Base-by-base conservation (phyloP, 1,139 yeast genomes). In the Casaregolazyma lundiana region DNA sequence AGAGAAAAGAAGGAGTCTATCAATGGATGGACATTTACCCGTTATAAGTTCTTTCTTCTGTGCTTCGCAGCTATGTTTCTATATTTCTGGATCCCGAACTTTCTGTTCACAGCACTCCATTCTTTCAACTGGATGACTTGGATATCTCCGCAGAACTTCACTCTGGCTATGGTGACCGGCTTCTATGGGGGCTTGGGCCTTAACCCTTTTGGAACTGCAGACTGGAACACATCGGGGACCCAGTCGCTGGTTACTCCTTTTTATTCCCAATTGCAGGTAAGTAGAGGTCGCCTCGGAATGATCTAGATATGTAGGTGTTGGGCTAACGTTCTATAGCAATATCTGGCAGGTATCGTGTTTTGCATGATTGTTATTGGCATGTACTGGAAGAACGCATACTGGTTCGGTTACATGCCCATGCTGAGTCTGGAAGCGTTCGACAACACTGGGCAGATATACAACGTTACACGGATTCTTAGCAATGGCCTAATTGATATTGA, bases 41-140 rank as follows among this genome's bases (percentile, higher is more conserved):
- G 75, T 41, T 77, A 70, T 55, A 62, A 61, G 19, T 62, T 75
- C 54, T 80, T 80, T 63, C 66, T 71, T 48, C 43, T 66, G 24
- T 50, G 61, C 2, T 66, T 71, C 45, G 43, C 45, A n/a, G 63
- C 58, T 22, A 71, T 77, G 57, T 78, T 78, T 53, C 35, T 67
- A 11, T 80, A 75, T 62, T 74, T 69, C 57, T 80, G 84, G 83
- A 41, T 80, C 17, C 85, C 86, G 11, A 66, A 69, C 45, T 77
- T 70, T 51, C 50, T 78, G 6, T 75, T 78, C 58, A 61, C 63
- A 41, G 80, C 79, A 1, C 58, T 79, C 6, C 69, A 76, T 4
- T 63, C 66, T 8, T 80, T 80, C 63, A 78, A 76, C 59, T 80
- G 84, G 84, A 73, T 75, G 60, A 72, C 80, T 3, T 80, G 85